These are phyloP conservation scores for Celoporthe dispersa DNA, from an alignment of 2,329 filamentous ascomycete species.

Conservation along the genomic window DNA sequence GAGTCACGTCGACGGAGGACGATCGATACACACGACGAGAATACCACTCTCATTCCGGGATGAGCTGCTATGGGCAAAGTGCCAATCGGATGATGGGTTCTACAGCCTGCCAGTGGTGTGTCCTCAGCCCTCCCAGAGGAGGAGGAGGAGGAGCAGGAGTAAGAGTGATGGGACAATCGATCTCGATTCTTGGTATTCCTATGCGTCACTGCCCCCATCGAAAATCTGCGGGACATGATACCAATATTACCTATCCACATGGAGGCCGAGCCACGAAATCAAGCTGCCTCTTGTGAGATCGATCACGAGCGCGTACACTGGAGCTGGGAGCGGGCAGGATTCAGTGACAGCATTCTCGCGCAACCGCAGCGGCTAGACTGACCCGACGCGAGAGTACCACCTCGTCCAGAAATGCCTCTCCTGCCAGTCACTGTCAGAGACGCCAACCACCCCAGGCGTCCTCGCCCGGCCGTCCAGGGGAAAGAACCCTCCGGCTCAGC, in stretches of 20 bases:
- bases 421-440: background rate
- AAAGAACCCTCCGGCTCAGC: background rate
- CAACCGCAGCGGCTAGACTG: too few species aligned
- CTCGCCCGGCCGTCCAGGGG: background rate
- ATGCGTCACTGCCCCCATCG: background rate
- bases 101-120: background rate
- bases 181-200: background rate
- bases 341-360: too few species aligned
- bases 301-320: background rate
- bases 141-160: background rate
- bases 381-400: too few species aligned
- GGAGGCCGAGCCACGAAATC: background rate
- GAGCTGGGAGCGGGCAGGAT: background rate
- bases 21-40: background rate
- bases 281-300: background rate
- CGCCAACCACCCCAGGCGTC: background rate
- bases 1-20: background rate
- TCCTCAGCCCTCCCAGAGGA: background rate
- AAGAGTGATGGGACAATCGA: background rate
- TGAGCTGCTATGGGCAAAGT: background rate
- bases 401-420: background rate
- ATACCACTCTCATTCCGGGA: background rate
- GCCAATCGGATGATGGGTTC: background rate
- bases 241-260: slow-evolving; percentile 3
- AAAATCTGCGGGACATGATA: background rate